Base-by-base conservation (phyloP, 78 protist genomes). In the Dictyostelium purpureum region DNA sequence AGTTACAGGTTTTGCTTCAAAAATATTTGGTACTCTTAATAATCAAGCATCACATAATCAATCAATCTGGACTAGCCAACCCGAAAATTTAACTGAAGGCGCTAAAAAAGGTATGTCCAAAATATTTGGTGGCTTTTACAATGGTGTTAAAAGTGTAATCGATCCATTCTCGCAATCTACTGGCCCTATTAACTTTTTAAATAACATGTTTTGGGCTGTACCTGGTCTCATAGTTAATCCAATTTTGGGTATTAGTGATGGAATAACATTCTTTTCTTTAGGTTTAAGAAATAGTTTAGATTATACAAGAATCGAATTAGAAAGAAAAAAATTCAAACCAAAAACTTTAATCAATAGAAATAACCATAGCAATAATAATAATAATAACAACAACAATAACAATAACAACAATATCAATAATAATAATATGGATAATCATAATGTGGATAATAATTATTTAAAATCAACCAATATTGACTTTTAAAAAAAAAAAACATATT, bases 271-370 rank as follows among this genome's bases (percentile, higher is more conserved):
- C 45, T 83, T 83, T 38, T 83, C 91, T 3, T 26, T 42, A 1
- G 70, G 91, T 45, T 35, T 83, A 2, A 19, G 91, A 56, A 83
- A 83, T 57, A 71, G 80, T 28, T 43, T 83, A 43, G 91, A 83
- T 43, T 83, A 59, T 14, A 71, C 91, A 24, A 70, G 47, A 59
- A 83, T 83, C 18, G 59, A 54, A 79, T n/a, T 24, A 26, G 83
- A 77, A 31, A 52, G 61, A 56, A 56, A 28, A 40, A 79, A 65
- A 47, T 79, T 37, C 33, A 79, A 74, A 49, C 69, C 38, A 59
- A 59, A 59, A 59, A 28, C 69, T 26, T 18, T 33, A 11, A 26
- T 1, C 4, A 59, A 26, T 56, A 56, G 26, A 3, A 59, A 26
- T 10, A n/a, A 19, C 4, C 69, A 35, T 59, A 28, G 24, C 24